phyloP scores from a whole-genome alignment of 176 grass and related monocot genomes.

The Panicum miliaceum region DNA sequence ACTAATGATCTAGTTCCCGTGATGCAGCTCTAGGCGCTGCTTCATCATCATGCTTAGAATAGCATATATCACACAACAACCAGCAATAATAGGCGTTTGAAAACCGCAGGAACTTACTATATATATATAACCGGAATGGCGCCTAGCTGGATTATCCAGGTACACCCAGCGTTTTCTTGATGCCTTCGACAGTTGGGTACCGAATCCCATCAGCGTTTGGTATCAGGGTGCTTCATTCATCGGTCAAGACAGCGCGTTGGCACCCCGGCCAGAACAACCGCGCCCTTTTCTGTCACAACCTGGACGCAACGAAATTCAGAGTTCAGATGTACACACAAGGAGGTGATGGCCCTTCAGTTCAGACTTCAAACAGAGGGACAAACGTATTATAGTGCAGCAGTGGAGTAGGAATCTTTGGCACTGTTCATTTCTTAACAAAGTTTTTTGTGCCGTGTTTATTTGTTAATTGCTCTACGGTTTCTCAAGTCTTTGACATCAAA shows the following conservation, averaged over 20 bases:
- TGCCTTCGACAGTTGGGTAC: not conserved
- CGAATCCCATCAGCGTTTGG: conserved; percentile 34
- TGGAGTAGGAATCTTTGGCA: conserved; percentile 50
- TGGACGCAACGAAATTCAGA: conserved; percentile 30
- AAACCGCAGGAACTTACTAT: not conserved
- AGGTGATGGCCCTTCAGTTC: not conserved
- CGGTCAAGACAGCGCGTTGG: conserved; percentile 33
- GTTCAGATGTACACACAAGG: conserved; percentile 6
- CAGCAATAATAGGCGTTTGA: conserved; percentile 29
- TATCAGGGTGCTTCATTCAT: not conserved
- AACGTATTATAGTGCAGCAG: not conserved
- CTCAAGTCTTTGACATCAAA: conserved; percentile 17
- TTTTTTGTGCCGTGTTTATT: not conserved
- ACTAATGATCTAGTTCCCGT: not conserved
- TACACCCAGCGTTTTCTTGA: not conserved
- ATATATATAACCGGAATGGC: not conserved
- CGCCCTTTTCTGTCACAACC: not conserved
- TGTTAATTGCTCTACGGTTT: conserved; percentile 23
- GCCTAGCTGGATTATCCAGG: not conserved
- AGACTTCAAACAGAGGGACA: not conserved
- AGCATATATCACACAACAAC: conserved; percentile 20
- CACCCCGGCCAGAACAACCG: not conserved
- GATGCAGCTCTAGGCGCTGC: not conserved
- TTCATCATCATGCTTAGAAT: conserved; percentile 18
- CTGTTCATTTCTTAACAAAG: not conserved